Evolutionary conservation across 208 protist species (phyloP), one percentile per base, ranked within the genome.

Genomic region (Acanthamoeba castellanii): DNA sequence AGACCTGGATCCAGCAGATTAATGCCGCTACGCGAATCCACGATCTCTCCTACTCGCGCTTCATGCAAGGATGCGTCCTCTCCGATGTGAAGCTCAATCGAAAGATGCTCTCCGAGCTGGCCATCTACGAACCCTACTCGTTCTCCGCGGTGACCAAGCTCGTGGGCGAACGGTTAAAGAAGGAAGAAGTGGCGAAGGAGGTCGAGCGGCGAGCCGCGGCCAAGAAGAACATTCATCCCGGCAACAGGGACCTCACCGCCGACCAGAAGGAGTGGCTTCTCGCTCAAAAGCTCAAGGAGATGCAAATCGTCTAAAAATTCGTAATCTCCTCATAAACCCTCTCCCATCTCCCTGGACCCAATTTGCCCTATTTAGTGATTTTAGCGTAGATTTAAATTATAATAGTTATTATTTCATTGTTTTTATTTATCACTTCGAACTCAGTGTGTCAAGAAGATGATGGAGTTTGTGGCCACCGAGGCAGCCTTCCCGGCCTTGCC

Each of bases 111-210:
- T 68, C 87, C 32, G 87, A 92, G 25, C 25, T 92, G 87, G 87
- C 87, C 34, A 92, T 76, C 87, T 92, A 92, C 87, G 87, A 92
- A 59, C 87, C 87, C 87, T 74, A 76, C 87, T 76, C 61, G 27
- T 92, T 92, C 87, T 74, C 61, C 27, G 87, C 87, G 7, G 34
- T 92, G 5, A 50, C 87, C 32, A 92, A 92, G 37, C 37, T 92
- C n/a, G 87, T 74, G n/a, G 87, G 42, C 87, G 59, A 88, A 37
- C 81, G 81, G 37, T 64, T 88, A 64, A 55, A 64, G 50, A 20
- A 64, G 27, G 81, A 57, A 11, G 81, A 88, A 0, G 18, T 22
- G 22, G 72, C 30, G 42, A 47, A 27, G 32, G 72, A 81, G 42
- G 37, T 27, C 42, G 72, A 25, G 42, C 72, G 72, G 25, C 72